These are phyloP conservation scores for Coemansia sp. DNA, from an alignment of 192 early-diverging fungal species.

Conservation along the genomic window DNA sequence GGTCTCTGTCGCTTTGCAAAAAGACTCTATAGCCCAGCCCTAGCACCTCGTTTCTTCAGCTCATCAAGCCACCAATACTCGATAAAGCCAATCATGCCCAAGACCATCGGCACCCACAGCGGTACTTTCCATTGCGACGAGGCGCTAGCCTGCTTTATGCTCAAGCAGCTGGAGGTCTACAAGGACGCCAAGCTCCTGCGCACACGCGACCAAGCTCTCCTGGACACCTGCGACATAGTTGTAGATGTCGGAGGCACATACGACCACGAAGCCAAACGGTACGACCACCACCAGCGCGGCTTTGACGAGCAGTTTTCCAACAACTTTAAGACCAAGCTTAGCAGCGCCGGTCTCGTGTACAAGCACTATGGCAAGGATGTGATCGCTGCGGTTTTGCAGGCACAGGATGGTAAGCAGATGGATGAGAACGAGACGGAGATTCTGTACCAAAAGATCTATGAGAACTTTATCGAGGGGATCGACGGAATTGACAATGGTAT, in stretches of 20 bases:
- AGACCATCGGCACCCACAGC: slow-evolving; percentile 79
- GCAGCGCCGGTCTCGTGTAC: slow-evolving; percentile 94
- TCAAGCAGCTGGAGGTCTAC: slow-evolving; percentile 61
- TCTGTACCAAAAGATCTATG: slow-evolving; percentile 82
- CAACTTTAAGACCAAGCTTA: slow-evolving; percentile 79
- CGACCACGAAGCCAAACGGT: slow-evolving; percentile 67
- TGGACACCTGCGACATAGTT: slow-evolving; percentile 78
- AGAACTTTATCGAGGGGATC: slow-evolving; percentile 72
- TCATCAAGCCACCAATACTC: too few species aligned
- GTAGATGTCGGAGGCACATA: slow-evolving; percentile 96
- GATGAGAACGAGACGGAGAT: slow-evolving; percentile 58
- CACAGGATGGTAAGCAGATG: slow-evolving; percentile 15
- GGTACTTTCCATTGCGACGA: slow-evolving; percentile 89
- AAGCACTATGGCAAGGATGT: slow-evolving; percentile 93
- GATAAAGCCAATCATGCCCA: slow-evolving; percentile 28
- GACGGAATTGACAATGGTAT: slow-evolving; percentile 95
- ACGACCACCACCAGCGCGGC: slow-evolving; percentile 93
- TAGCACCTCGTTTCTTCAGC: neutral
- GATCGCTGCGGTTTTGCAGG: slow-evolving; percentile 51
- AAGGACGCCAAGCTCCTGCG: slow-evolving; percentile 68
- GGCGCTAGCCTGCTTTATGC: slow-evolving; percentile 85
- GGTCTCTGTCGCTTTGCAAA: slow-evolving; percentile 6
- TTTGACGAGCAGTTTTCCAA: slow-evolving; percentile 83
- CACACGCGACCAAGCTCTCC: slow-evolving; percentile 75
- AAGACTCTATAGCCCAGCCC: neutral